A percentile compares a stretch with the other conserved stretches of the same genome.
phyloP scores from a whole-genome alignment of 2,329 filamentous ascomycete species.

The Ophiostoma montium region DNA sequence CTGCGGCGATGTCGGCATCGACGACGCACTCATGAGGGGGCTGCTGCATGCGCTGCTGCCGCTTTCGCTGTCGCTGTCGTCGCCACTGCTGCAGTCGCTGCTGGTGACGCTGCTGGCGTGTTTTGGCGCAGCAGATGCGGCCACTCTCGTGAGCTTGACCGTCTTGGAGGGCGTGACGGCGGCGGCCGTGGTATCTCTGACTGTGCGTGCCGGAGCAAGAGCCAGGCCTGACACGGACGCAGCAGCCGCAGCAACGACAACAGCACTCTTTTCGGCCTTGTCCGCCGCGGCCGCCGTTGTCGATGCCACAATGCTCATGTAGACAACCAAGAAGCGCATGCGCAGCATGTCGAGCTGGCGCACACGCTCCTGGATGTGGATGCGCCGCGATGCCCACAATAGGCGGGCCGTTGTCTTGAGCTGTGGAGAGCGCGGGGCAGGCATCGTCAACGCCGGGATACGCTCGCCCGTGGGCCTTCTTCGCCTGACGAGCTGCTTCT shows the following conservation, averaged over 20 bases:
- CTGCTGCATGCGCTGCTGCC: slow-evolving; percentile 6
- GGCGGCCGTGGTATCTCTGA: not conserved
- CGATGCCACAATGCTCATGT: slow-evolving; percentile 44
- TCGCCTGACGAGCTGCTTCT: not conserved
- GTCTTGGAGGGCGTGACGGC: not conserved
- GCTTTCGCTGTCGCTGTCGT: slow-evolving; percentile 1
- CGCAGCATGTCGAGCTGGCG: slow-evolving; percentile 45
- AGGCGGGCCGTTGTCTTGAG: slow-evolving; percentile 36
- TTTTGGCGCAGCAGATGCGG: not conserved
- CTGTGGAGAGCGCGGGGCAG: slow-evolving; percentile 10
- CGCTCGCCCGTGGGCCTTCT: not conserved
- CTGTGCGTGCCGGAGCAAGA: not conserved
- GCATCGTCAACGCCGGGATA: not conserved
- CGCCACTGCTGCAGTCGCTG: slow-evolving; percentile 1
- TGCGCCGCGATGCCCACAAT: slow-evolving; percentile 43
- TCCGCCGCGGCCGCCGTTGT: slow-evolving; percentile 22
- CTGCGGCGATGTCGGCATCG: slow-evolving; percentile 12
- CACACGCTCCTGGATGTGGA: slow-evolving; percentile 41
- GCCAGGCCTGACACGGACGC: not conserved
- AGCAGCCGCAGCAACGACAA: not conserved
- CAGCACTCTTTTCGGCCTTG: slow-evolving; percentile 18
- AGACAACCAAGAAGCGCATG: slow-evolving; percentile 50
- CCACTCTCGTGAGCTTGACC: not conserved
- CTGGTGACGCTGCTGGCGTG: slow-evolving; percentile 1
- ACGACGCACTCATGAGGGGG: slow-evolving; percentile 3